Evolutionary conservation across 129 eudicot species (phyloP), one percentile per base, ranked within the genome.

Genomic region (Saposhnikovia divaricata): DNA sequence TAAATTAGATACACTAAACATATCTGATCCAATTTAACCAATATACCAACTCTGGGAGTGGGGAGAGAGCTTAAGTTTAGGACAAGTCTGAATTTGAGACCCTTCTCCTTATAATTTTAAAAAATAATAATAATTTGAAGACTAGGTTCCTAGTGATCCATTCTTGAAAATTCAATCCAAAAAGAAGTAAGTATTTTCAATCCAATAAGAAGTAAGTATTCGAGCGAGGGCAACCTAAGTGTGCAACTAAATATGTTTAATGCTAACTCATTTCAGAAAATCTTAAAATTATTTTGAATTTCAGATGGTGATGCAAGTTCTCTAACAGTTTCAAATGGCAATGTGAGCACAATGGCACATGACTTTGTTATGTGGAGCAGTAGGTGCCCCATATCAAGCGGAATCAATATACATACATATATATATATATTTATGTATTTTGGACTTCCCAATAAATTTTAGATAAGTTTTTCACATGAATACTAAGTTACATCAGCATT

Each of bases 401-500:
- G 42, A 31, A 21, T 12, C 3, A 31, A 11, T 66, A 13, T 28
- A 31, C 37, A 0, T 34, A 34, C 1, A 66, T 66, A 66, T 66
- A 3, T 12, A 66, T 31, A 34, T 34, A 66, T 66, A 66, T 66
- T 10, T 12, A 66, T 31, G 21, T 68, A 31, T 10, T 31, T 68
- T 31, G 23, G 43, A 31, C 23, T 42, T 68, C 42, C 42, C 73
- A 28, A 68, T 13, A 31, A 68, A 31, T 68, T 68, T 57, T 2
- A 9, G 10, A 27, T 27, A 25, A 25, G 16, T 63, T 28, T 19
- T 63, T 63, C 70, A 63, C 70, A 63, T 63, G 70, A 63, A 27
- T 63, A 63, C 10, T 13, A 28, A 27, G 75, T 18, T 37, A 71
- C 27, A 80, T 76, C 76, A 70, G 75, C 34, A 81, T 40, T 40